phyloP scores from a whole-genome alignment of 495 filamentous ascomycete genomes.

The Amphirosellinia nigrospora region DNA sequence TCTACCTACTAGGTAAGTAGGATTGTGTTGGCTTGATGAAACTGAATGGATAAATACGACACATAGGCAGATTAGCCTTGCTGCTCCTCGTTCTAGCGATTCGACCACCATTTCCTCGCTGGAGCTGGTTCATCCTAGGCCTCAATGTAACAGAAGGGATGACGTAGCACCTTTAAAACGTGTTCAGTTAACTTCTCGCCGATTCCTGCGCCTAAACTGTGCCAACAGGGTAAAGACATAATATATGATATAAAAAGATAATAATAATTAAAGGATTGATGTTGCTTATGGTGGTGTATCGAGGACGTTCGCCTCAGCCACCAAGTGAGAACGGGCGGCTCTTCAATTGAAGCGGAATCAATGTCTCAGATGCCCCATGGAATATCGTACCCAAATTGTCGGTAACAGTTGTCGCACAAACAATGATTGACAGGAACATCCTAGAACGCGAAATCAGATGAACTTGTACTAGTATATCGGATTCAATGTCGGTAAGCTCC shows the following conservation, averaged over 20 bases:
- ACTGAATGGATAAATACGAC: slow-evolving; percentile 6
- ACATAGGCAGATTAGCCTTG: slow-evolving; percentile 10
- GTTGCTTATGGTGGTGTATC: background rate
- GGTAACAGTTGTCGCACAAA: slow-evolving; percentile 3
- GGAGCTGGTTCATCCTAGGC: background rate
- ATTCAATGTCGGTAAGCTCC: background rate
- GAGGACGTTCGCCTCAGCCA: background rate
- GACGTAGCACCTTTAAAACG: background rate
- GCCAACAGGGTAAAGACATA: background rate
- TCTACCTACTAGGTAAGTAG: background rate
- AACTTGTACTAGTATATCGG: background rate
- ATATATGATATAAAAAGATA: background rate
- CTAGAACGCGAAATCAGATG: background rate
- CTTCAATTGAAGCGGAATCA: background rate
- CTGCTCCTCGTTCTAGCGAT: background rate
- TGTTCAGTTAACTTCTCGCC: background rate
- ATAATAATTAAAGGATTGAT: background rate
- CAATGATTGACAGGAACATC: background rate
- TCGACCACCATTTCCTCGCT: background rate
- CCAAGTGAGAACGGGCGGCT: background rate
- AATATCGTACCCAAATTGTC: background rate
- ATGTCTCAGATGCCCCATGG: slow-evolving; percentile 4
- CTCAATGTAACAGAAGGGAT: background rate
- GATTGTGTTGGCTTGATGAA: background rate
- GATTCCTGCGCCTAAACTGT: background rate